A percentile compares a stretch with the other conserved stretches of the same genome.
phyloP scores from a whole-genome alignment of 257 asterid species.

The Ajuga chamaepitys region DNA sequence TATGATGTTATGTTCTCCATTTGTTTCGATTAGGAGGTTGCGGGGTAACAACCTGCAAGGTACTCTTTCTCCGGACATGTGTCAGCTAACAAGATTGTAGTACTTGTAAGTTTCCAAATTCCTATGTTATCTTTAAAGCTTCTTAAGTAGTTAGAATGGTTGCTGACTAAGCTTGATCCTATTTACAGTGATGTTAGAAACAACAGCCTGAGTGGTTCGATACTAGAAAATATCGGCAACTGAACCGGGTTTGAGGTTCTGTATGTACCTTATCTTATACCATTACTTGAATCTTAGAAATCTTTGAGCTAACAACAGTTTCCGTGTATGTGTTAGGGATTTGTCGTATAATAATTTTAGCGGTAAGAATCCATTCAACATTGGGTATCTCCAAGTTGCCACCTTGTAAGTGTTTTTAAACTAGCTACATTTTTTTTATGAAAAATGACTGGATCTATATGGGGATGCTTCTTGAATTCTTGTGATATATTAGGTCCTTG shows the following conservation, averaged over 20 bases:
- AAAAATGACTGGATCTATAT: neutral
- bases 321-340: slow-evolving; percentile 40
- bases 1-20: neutral
- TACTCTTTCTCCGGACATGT: slow-evolving; percentile 77
- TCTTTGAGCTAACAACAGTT: neutral
- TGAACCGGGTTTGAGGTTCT: slow-evolving; percentile 92
- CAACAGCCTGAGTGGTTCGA: slow-evolving; percentile 82
- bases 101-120: slow-evolving; percentile 77
- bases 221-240: slow-evolving; percentile 78
- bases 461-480: neutral
- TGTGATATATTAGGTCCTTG: slow-evolving; percentile 28
- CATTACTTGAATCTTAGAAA: neutral
- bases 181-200: slow-evolving; percentile 79
- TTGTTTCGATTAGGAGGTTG: slow-evolving; percentile 47
- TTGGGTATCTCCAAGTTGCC: slow-evolving; percentile 95
- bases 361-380: slow-evolving; percentile 86
- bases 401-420: slow-evolving; percentile 55
- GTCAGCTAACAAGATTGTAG: slow-evolving; percentile 93
- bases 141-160: neutral
- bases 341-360: slow-evolving; percentile 69
- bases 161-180: neutral
- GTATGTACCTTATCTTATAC: slow-evolving; percentile 45
- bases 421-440: neutral
- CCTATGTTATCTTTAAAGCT: neutral
- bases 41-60: slow-evolving; percentile 84